Percentiles rank a stretch among this genome's conserved stretches.
phyloP scores from a whole-genome alignment of 768 basidiomycete genomes.

The Pisolithus marmoratus region DNA sequence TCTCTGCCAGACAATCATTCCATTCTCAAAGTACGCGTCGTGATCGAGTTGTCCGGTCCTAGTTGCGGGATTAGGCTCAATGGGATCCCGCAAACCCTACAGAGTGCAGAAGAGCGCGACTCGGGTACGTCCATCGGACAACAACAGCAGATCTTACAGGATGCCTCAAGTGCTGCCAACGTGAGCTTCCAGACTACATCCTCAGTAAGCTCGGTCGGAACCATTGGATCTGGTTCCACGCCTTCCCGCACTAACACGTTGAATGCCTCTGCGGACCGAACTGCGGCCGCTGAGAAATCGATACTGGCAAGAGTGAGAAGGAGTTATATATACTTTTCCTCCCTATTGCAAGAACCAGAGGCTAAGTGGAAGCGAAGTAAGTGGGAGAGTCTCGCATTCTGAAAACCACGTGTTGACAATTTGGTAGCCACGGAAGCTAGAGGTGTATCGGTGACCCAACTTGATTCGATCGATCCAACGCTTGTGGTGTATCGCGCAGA shows the following conservation, averaged over 20 bases:
- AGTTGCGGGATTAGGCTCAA: constrained; percentile 81
- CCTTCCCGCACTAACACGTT: constrained; percentile 29
- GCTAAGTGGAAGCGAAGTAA: constrained; percentile 92
- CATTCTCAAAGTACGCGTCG: constrained; percentile 72
- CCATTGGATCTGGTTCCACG: constrained; percentile 33
- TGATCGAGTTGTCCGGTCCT: constrained; percentile 74
- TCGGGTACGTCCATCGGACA: constrained; percentile 46
- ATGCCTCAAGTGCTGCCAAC: constrained; percentile 63
- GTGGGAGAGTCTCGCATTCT: constrained; percentile 23
- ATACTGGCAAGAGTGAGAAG: constrained; percentile 83
- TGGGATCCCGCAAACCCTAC: constrained; percentile 67
- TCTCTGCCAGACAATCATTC: constrained; percentile 67
- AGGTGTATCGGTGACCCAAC: constrained; percentile 91
- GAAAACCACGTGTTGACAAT: constrained; percentile 1
- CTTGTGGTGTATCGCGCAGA: constrained; percentile 94
- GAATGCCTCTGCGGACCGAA: constrained; percentile 39
- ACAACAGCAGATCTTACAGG: constrained; percentile 56
- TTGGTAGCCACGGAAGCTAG: constrained; percentile 69
- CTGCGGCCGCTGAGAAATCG: constrained; percentile 66
- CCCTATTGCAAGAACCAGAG: constrained; percentile 93
- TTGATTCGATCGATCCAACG: constrained; percentile 96
- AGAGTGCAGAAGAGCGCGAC: constrained; percentile 62
- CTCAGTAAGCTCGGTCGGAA: constrained; percentile 48
- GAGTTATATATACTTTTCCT: constrained; percentile 98
- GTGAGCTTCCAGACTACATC: constrained; percentile 64